Base-by-base conservation (phyloP, 345 rosid species). In the Crucihimalaya himalaica region DNA sequence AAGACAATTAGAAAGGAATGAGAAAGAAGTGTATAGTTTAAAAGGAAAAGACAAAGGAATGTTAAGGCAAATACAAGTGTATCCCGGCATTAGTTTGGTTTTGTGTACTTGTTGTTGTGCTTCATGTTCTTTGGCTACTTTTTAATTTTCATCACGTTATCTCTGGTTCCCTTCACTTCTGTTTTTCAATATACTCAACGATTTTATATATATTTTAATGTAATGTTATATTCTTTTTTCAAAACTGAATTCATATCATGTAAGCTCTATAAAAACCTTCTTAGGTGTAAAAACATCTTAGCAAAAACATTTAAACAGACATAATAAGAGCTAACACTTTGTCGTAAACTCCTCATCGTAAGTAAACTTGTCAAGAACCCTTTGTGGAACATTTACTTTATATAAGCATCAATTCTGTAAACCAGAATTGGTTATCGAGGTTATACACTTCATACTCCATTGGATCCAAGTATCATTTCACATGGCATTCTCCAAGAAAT, bases 81-180 rank as follows among this genome's bases (percentile, higher is more conserved):
- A 40, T 28, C 50, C 63, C 35, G 45, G 37, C 64, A 45, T 32
- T 43, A 73, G 66, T 74, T 74, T 37, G 78, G 73, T 58, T 66
- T 47, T 21, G 2, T 29, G 60, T 37, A 66, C 52, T 47, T 64
- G 19, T 72, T 51, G 43, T 57, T 57, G 53, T 66, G 73, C 23
- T 66, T 66, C 68, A 50, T 58, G 78, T 66, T 66, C 54, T 74
- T 74, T 66, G 53, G 72, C 61, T 37, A 50, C 51, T 58, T 66
- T 59, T 42, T 37, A 50, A 42, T 58, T 66, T 59, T 42, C 28
- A 13, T 12, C 35, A n/a, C 61, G 31, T 58, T 18, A 37, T 39
- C 28, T 47, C 56, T 47, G 16, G 72, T 46, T 52, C 19, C 61
- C 71, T 45, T 35, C 47, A 50, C 42, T 35, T 51, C 2, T 20